Evolutionary conservation across 2,329 filamentous ascomycete genomes (phyloP).

Genomic region (Pochonia chlamydosporia): DNA sequence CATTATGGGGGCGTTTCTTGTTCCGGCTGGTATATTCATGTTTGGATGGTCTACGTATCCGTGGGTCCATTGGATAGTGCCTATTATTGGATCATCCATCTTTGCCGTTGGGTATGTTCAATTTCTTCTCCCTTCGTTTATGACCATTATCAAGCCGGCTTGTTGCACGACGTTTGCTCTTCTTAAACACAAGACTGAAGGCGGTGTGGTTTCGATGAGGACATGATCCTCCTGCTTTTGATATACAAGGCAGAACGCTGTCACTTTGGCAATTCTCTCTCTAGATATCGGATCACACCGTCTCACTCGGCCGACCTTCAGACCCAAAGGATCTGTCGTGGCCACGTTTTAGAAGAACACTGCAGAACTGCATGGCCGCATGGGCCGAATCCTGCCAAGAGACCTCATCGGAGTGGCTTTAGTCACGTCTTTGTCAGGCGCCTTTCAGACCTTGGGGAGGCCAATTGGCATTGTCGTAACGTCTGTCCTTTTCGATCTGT

Average conservation of each 20-base stretch:
- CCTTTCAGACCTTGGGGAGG: not conserved
- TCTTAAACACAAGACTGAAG: slow-evolving; percentile 10
- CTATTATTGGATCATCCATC: slow-evolving; percentile 65
- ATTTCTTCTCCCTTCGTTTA: slow-evolving; percentile 1
- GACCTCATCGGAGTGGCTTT: slow-evolving; percentile 11
- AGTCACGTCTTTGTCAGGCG: slow-evolving; percentile 28
- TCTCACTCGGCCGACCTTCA: not conserved
- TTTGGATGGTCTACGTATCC: slow-evolving; percentile 82
- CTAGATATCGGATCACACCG: not conserved
- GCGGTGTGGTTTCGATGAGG: slow-evolving; percentile 5
- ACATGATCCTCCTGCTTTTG: slow-evolving; percentile 1
- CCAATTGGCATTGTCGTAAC: not conserved
- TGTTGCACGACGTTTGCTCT: slow-evolving; percentile 5
- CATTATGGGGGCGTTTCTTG: slow-evolving; percentile 68
- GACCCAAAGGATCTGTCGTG: slow-evolving; percentile 3
- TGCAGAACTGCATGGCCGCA: slow-evolving; percentile 2
- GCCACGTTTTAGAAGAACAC: slow-evolving; percentile 5
- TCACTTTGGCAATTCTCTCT: slow-evolving; percentile 1
- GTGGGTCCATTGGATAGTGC: slow-evolving; percentile 69
- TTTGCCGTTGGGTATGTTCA: slow-evolving; percentile 64
- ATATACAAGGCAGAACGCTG: not conserved
- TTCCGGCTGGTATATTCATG: slow-evolving; percentile 78
- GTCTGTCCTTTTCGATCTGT: slow-evolving; percentile 5
- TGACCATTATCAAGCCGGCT: slow-evolving; percentile 4
- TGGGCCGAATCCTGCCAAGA: not conserved